Percentiles rank a stretch among this genome's conserved stretches.
These are phyloP conservation scores for Xerocomellus intermedius DNA, from an alignment of 768 basidiomycete genomes.

Conservation along the genomic window DNA sequence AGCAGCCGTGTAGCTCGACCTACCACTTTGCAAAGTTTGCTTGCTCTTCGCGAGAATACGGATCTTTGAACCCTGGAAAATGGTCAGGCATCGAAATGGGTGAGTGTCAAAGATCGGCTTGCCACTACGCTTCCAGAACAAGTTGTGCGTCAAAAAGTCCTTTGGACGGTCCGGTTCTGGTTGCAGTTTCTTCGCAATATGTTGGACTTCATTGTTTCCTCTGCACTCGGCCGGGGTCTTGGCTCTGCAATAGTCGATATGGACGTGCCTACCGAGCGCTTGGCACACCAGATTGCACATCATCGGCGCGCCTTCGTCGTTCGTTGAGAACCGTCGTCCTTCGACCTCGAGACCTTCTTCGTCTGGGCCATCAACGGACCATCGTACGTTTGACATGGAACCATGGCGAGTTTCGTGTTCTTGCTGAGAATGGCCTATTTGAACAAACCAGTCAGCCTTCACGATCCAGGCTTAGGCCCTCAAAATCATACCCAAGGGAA, in stretches of 20 bases:
- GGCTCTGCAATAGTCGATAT: conserved; percentile 55
- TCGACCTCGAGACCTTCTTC: conserved; percentile 47
- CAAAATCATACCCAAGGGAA: conserved; percentile 43
- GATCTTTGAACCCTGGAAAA: conserved; percentile 57
- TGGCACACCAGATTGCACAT: conserved; percentile 57
- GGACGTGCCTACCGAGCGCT: conserved; percentile 51
- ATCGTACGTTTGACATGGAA: conserved; percentile 55
- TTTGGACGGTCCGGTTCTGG: conserved; percentile 50
- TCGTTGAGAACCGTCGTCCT: conserved; percentile 50
- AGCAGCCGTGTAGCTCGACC: conserved; percentile 5
- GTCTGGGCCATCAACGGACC: conserved; percentile 55
- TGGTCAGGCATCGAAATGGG: background rate
- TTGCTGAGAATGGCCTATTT: conserved; percentile 50
- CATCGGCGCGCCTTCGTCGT: conserved; percentile 60
- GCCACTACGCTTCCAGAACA: conserved; percentile 60
- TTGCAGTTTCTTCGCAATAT: conserved; percentile 37
- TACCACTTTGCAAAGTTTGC: conserved; percentile 53
- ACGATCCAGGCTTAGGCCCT: background rate
- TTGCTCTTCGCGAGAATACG: conserved; percentile 57
- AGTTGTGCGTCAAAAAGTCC: conserved; percentile 53
- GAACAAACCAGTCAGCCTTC: background rate
- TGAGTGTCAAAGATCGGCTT: conserved; percentile 4
- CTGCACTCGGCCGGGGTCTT: conserved; percentile 34
- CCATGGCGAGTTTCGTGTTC: conserved; percentile 63
- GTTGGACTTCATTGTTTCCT: conserved; percentile 43